Base-by-base conservation (phyloP, 2,329 filamentous ascomycete species). In the Ambrosiella xylebori region DNA sequence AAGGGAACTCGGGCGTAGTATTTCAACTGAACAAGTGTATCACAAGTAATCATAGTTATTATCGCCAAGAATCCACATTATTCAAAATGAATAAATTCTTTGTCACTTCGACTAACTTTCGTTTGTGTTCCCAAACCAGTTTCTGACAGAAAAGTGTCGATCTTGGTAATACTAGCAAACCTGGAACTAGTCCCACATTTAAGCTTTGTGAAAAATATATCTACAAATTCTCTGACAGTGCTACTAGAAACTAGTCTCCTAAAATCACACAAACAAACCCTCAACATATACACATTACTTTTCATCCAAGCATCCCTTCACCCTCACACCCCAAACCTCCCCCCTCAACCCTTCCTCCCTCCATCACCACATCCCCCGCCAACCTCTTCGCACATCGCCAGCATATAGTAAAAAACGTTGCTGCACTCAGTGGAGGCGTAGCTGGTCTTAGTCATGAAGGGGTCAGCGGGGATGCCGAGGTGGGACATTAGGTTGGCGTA, bases 361-460 rank as follows among this genome's bases (percentile, higher is more conserved):
- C 27, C 19, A 19, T 51, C 8, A 51, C 8, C n/a, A 51, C 13
- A 7, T 51, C 13, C 19, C 19, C 66, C 0, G 64, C 63, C 59
- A 75, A 71, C 0, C 65, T 66, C 38, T 66, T 64, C 44, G 76
- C 74, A 0, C 71, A 78, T 71, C 3, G 69, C 70, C 1, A 75
- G 75, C 1, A 73, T 66, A 1, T 69, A 61, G 55, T 76, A 73
- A 11, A 70, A 72, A 8, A 78, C 73, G 57, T 78, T 77, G 19
- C 47, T 19, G 8, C 9, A 11, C 1, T 51, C 47, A 2, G 27
- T 35, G 6, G 47, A 51, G 9, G 47, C 8, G 35, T 51, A 51
- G 17, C 19, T 36, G 4, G 11, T 2, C 9, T 51, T 9, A 2
- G 17, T 9, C 8, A 35, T 19, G 12, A 11, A 15, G 11, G 19